Evolutionary conservation across 2,329 filamentous ascomycete genomes (phyloP), one percentile per base, ranked within the genome.

Genomic region (Leptographium galeiforme): DNA sequence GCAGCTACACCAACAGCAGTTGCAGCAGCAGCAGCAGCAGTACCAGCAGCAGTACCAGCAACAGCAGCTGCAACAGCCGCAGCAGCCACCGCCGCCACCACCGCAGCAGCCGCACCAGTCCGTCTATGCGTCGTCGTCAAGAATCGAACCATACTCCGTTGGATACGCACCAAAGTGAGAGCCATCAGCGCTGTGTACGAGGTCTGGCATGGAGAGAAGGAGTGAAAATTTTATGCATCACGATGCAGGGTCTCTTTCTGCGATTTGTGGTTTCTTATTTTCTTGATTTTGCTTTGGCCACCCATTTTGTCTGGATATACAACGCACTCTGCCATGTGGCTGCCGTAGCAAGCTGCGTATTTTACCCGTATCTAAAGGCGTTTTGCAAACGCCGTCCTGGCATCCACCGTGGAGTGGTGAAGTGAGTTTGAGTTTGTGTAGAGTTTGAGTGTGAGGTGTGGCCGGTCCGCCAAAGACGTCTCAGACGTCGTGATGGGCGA

Each of bases 41-140:
- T 14, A 38, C 19, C 34, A 43, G 43, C 43, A 46, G 45, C 30
- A 45, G 49, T 19, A n/a, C 19, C 44, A 52, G 8, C 50, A 52
- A 16, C 43, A 46, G 4, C 30, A 18, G 33, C 25, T 30, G 18
- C 18, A 81, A 45, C 57, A 70, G 50, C 73, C 74, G 53, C 70
- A 53, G 38, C 58, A 54, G 2, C 56, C 55, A 47, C 30, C 11
- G 33, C 36, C 11, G 33, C 18, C 43, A 13, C 34, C 6, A 11
- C 47, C 50, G 25, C 50, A 53, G 19, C 53, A 57, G 11, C 55
- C 56, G 25, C 43, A 10, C 34, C 34, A 36, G 34, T 18, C 34
- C 53, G 4, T 53, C 25, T 55, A 58, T 46, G 49, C 48, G 12
- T 47, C 57, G 14, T 38, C 56, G 39, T n/a, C 56, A 45, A 55